Conservation (phyloP, 2,329 filamentous ascomycete species). For the Helminthosporium solani region DNA sequence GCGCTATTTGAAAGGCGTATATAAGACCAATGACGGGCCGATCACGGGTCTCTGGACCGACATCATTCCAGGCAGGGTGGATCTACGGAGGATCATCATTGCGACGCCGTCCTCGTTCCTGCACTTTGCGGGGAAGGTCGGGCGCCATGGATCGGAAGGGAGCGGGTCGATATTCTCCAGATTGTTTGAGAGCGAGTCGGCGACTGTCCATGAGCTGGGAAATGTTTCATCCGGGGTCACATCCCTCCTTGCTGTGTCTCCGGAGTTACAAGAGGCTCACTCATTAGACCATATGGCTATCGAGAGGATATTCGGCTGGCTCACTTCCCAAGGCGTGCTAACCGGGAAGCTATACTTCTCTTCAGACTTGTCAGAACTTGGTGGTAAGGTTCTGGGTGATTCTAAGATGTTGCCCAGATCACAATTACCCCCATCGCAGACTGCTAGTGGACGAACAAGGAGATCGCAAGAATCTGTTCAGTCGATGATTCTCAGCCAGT, state of each 20-base stretch:
- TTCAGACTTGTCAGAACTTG: slow-evolving; percentile 63
- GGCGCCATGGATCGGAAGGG: slow-evolving; percentile 71
- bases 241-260: slow-evolving; percentile 73
- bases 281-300: slow-evolving; percentile 56
- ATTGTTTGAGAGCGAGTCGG: slow-evolving; percentile 84
- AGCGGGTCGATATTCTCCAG: slow-evolving; percentile 82
- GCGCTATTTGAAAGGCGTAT: slow-evolving; percentile 81
- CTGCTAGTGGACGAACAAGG: slow-evolving; percentile 63
- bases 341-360: slow-evolving; percentile 75
- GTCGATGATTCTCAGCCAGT: slow-evolving; percentile 84
- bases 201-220: slow-evolving; percentile 71
- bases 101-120: slow-evolving; percentile 76
- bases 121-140: slow-evolving; percentile 78
- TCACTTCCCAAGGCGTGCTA: slow-evolving; percentile 81
- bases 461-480: slow-evolving; percentile 70
- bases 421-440: slow-evolving; percentile 69
- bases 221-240: slow-evolving; percentile 59
- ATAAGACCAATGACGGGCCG: slow-evolving; percentile 77
- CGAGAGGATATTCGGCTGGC: slow-evolving; percentile 85
- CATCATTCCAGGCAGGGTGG: slow-evolving; percentile 64
- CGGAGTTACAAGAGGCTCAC: slow-evolving; percentile 60
- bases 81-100: slow-evolving; percentile 75
- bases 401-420: slow-evolving; percentile 75
- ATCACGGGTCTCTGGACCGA: slow-evolving; percentile 88
- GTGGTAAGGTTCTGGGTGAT: slow-evolving; percentile 73